Evolutionary conservation across 2,329 filamentous ascomycete genomes (phyloP), one percentile per base, ranked within the genome.

Genomic region (Colletotrichum phormii): DNA sequence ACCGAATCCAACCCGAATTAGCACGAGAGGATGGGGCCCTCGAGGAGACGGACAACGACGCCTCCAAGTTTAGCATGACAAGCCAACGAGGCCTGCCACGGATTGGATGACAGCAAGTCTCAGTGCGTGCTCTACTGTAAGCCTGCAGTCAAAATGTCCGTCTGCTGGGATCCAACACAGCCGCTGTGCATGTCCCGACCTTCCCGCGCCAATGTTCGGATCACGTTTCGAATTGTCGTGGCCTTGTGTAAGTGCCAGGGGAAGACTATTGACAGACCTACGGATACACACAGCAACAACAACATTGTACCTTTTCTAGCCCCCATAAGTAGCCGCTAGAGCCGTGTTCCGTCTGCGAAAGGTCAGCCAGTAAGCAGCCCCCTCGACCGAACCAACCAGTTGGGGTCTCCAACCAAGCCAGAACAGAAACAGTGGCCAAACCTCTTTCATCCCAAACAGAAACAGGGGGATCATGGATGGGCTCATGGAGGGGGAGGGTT

Each of bases 121-220:
- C 42, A 49, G 18, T 22, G 8, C 18, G 7, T 22, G 8, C 8
- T 49, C 8, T 22, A 18, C 18, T 46, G 31, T 6, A 11, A 11
- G 58, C 15, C 6, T 29, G 15, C 8, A 11, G 58, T n/a, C 7
- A 11, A 18, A 60, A 60, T 49, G 42, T 9, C 42, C 9, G 42
- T 49, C 18, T 22, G 2, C 42, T 18, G 42, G 29, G 18, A n/a
- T 29, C 31, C 49, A 22, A 46, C 42, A 66, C 67, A 57, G 62
- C 54, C n/a, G 15, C 33, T 26, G 69, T 42, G 29, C 51, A 42
- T 46, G 53, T 69, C 59, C 70, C 65, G 59, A 51, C 42, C 12
- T 64, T 54, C 59, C 70, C 58, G 59, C 53, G 65, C 65, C 42
- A 60, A 49, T 31, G 70, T 64, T 60, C 65, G 46, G 65, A 68